Evolutionary conservation across 495 filamentous ascomycete genomes (phyloP).

Genomic region (Astrocystis sublimbata): DNA sequence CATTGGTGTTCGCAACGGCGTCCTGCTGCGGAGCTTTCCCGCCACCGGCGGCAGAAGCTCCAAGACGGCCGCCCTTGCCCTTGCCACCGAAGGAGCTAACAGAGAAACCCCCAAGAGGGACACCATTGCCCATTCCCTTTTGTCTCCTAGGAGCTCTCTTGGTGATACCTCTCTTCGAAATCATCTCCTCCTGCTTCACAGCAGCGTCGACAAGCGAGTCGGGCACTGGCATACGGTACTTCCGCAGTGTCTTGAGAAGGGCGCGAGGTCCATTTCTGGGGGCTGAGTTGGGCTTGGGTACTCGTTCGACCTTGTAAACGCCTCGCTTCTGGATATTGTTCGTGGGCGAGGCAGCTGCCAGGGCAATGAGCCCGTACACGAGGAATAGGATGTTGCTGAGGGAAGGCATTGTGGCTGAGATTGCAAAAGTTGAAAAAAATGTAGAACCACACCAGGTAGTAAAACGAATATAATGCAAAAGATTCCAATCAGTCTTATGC

Average conservation of each 20-base stretch:
- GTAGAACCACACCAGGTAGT: slow-evolving; percentile 10
- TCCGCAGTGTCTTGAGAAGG: slow-evolving; percentile 62
- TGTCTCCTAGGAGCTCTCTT: slow-evolving; percentile 24
- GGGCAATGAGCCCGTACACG: slow-evolving; percentile 35
- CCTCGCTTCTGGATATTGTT: slow-evolving; percentile 40
- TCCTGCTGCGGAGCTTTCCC: slow-evolving; percentile 15
- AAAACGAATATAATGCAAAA: background rate
- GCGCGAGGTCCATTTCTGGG: slow-evolving; percentile 56
- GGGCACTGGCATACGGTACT: slow-evolving; percentile 58
- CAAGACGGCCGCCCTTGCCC: background rate
- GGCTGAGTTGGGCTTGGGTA: slow-evolving; percentile 54
- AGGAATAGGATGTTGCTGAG: slow-evolving; percentile 37
- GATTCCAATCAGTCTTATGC: background rate
- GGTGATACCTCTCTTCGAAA: slow-evolving; percentile 33
- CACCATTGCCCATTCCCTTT: slow-evolving; percentile 19
- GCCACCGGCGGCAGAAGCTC: slow-evolving; percentile 17
- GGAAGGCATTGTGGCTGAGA: slow-evolving; percentile 36
- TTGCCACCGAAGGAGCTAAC: slow-evolving; percentile 1
- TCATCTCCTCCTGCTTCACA: slow-evolving; percentile 32
- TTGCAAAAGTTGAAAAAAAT: background rate
- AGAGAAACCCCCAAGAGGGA: background rate
- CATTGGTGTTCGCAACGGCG: slow-evolving; percentile 27
- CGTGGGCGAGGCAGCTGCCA: slow-evolving; percentile 43
- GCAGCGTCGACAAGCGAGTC: slow-evolving; percentile 41
- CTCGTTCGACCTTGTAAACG: slow-evolving; percentile 60